A percentile compares a stretch with the other conserved stretches of the same genome.
These are phyloP conservation scores for Clausena lansium DNA, from an alignment of 345 rosid species.

Conservation along the genomic window DNA sequence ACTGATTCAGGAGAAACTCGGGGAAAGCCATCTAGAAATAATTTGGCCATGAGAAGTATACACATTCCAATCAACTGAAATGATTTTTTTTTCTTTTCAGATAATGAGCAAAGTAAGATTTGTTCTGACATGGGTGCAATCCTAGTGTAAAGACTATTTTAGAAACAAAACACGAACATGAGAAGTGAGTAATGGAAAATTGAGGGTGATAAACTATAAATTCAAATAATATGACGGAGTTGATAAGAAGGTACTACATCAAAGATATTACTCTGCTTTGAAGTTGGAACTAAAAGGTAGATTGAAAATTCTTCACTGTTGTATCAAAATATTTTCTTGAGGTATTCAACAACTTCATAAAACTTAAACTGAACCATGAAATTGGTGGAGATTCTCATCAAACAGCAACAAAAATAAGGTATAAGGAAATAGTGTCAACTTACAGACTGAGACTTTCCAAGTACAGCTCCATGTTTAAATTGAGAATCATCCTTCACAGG, in stretches of 20 bases:
- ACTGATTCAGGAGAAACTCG: neutral
- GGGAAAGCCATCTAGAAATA: neutral
- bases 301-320: neutral
- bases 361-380: neutral
- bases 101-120: neutral
- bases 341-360: neutral
- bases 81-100: neutral
- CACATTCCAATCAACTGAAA: too few relatives aligned
- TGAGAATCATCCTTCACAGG: slow-evolving; percentile 38
- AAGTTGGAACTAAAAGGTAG: neutral
- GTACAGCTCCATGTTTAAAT: slow-evolving; percentile 32
- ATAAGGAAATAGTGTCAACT: slow-evolving; percentile 24
- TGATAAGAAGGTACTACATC: neutral
- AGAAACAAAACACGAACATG: neutral
- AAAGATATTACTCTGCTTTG: neutral
- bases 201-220: neutral
- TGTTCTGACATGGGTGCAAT: neutral
- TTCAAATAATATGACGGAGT: neutral
- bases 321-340: neutral
- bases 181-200: neutral
- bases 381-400: neutral
- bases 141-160: neutral
- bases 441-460: slow-evolving; percentile 65
- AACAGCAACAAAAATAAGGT: slow-evolving; percentile 3
- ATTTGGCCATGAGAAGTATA: neutral